These are phyloP conservation scores for Marchantia polymorpha DNA, from an alignment of 225 moss, liverwort and hornwort genomes.

Conservation along the genomic window DNA sequence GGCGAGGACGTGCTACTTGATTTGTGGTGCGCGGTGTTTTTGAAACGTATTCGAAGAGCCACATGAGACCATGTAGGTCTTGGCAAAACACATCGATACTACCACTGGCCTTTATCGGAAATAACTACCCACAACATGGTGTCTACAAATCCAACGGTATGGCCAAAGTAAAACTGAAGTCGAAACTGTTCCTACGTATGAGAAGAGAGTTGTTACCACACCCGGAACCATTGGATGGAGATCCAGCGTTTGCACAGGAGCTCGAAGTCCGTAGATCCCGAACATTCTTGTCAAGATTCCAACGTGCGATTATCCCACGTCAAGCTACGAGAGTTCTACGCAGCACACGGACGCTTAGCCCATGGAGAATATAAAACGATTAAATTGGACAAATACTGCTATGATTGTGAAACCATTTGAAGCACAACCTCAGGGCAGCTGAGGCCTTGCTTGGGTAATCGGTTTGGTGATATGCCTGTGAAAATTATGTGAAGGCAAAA, in stretches of 20 bases:
- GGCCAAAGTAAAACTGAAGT: too few relatives aligned
- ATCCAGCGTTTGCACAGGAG: neutral
- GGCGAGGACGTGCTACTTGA: too few relatives aligned
- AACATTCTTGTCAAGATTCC: too few relatives aligned
- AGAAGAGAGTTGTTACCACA: neutral
- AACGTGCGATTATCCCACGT: too few relatives aligned
- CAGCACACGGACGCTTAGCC: too few relatives aligned
- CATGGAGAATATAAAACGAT: too few relatives aligned
- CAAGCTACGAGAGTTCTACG: too few relatives aligned
- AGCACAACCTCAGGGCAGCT: neutral
- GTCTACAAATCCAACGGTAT: neutral
- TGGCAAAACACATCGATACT: neutral
- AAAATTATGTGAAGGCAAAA: neutral
- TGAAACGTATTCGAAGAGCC: too few relatives aligned
- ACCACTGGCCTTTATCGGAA: neutral
- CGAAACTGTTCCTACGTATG: too few relatives aligned
- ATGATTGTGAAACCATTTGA: neutral
- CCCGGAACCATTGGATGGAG: neutral
- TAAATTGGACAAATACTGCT: neutral
- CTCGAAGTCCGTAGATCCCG: neutral
- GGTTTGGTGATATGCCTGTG: neutral
- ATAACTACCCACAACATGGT: neutral
- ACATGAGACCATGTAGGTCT: neutral
- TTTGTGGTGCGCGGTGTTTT: too few relatives aligned
- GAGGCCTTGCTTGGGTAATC: conserved; percentile 4